These are phyloP conservation scores for Apostasia shenzhenica DNA, from an alignment of 106 monocot species.

Conservation along the genomic window DNA sequence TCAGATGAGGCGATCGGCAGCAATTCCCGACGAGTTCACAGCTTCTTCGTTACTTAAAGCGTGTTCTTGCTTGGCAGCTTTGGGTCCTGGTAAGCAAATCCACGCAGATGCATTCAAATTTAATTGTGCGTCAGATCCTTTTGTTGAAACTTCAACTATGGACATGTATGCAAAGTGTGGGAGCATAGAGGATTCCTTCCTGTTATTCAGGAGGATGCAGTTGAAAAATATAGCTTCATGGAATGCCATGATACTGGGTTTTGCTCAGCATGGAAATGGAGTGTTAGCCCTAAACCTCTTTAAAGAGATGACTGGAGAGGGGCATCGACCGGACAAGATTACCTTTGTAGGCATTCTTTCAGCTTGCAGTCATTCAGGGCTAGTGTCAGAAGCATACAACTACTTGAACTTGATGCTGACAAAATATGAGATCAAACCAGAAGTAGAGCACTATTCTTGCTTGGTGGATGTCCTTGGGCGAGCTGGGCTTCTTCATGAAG, in stretches of 20 bases:
- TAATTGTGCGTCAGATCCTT: conserved; percentile 31
- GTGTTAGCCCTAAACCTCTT: conserved; percentile 42
- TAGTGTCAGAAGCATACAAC: conserved; percentile 46
- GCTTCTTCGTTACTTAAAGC: conserved; percentile 57
- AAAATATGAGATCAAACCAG: conserved; percentile 49
- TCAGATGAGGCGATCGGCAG: conserved; percentile 40
- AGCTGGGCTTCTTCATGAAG: conserved; percentile 44
- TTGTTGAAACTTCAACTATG: conserved; percentile 53
- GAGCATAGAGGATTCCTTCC: conserved; percentile 47
- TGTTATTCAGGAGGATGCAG: conserved; percentile 37
- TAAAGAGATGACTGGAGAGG: conserved; percentile 26
- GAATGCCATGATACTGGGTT: conserved; percentile 61
- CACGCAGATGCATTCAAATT: conserved; percentile 60
- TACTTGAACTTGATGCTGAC: conserved; percentile 48
- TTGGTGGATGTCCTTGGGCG: conserved; percentile 62
- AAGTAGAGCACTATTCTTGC: conserved; percentile 71
- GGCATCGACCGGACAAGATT: conserved; percentile 54
- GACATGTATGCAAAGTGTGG: conserved; percentile 91
- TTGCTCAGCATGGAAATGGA: conserved; percentile 65
- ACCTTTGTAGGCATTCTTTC: conserved; percentile 65
- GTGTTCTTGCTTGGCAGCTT: conserved; percentile 49
- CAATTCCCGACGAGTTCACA: conserved; percentile 44
- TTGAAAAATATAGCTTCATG: conserved; percentile 42
- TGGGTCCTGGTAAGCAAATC: conserved; percentile 53
- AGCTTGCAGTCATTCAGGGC: conserved; percentile 76